Evolutionary conservation across 164 flowering plant genomes (phyloP), one percentile per base, ranked within the genome.

Genomic region (Vitis labrusca): DNA sequence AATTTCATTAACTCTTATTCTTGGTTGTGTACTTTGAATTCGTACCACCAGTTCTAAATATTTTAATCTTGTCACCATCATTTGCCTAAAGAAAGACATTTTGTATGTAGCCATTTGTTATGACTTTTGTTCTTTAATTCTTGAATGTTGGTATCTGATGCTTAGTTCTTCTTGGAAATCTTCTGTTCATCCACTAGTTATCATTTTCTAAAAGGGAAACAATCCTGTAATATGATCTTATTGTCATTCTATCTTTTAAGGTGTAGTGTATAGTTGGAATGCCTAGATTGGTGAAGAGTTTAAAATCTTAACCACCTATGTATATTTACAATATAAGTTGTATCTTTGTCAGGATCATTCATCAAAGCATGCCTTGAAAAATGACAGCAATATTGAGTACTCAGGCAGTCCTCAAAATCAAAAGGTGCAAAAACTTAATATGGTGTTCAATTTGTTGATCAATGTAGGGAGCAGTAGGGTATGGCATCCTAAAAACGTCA

Each of bases 331-430:
- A 50, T 29, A 63, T 6, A 37, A 3, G 7, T 37, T 37, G 7
- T 37, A 47, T 71, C 4, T 30, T 63, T 78, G 72, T 70, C 83
- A 87, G 89, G 89, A 82, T 57, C 63, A 63, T 55, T 69, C 75
- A 70, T 59, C 69, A 14, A 78, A 65, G 63, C 73, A 66, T 14
- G 37, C 57, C 27, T 74, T 59, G 50, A 77, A 79, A 74, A 80
- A 50, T 27, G 79, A 72, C 15, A 72, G 64, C 17, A 71, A 30
- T 54, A 13, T 37, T 58, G 86, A 81, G 65, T 50, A 68, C 68
- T 59, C 84, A 17, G 77, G 80, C 61, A 83, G 79, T 81, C 82
- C 86, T 27, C 78, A 55, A 51, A 59, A 55, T 64, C 71, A 48
- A 64, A 79, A 85, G 87, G 90, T 86, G 77, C n/a, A 57, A 2